These are phyloP conservation scores for Nemania bipapillata DNA, from an alignment of 2,329 filamentous ascomycete species.

Conservation along the genomic window DNA sequence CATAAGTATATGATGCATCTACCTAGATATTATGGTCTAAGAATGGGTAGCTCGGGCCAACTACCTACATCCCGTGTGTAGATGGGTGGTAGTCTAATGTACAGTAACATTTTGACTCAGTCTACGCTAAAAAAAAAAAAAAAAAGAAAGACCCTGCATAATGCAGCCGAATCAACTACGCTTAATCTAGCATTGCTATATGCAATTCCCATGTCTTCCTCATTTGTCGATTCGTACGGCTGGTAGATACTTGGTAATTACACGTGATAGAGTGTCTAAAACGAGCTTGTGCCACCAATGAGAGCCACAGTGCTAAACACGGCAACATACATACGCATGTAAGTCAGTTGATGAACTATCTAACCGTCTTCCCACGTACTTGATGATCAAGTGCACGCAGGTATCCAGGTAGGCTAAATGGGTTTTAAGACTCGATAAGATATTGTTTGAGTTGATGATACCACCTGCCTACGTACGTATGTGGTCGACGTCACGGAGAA, in stretches of 20 bases:
- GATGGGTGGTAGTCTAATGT: too few species aligned
- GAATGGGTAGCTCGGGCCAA: too few species aligned
- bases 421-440: not conserved
- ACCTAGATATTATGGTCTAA: too few species aligned
- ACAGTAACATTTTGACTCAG: too few species aligned
- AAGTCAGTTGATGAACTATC: too few species aligned
- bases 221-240: slow-evolving; percentile 19
- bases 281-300: slow-evolving; percentile 8
- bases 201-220: slow-evolving; percentile 22
- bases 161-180: not conserved
- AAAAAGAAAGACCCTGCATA: slow-evolving; percentile 3
- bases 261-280: slow-evolving; percentile 24
- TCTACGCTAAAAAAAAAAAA: too few species aligned
- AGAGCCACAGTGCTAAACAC: not conserved
- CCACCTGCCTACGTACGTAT: not conserved
- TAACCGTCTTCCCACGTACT: too few species aligned
- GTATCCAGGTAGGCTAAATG: too few species aligned
- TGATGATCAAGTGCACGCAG: too few species aligned
- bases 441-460: not conserved
- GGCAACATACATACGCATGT: too few species aligned
- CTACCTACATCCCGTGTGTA: not conserved
- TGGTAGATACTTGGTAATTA: not conserved
- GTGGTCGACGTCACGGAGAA: slow-evolving; percentile 35
- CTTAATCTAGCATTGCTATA: slow-evolving; percentile 20
- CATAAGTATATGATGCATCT: too few species aligned